Percentiles rank a stretch among this genome's conserved stretches.
These are phyloP conservation scores for Penicillium malachiteum DNA, from an alignment of 495 filamentous ascomycete species.

Conservation along the genomic window DNA sequence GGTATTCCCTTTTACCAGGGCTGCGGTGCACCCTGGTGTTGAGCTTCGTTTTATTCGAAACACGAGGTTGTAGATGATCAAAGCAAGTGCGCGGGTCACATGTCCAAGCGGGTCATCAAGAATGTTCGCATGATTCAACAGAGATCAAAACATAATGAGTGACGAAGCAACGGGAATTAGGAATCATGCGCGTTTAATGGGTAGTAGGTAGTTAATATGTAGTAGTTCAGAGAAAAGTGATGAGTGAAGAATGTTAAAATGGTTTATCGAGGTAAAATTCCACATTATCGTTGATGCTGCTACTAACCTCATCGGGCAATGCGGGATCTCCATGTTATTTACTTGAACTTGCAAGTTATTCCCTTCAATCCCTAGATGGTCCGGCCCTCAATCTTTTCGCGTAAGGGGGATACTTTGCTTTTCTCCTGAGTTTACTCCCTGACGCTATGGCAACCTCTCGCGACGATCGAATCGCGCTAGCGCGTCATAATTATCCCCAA, in stretches of 20 bases:
- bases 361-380: background rate
- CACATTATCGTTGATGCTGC: background rate
- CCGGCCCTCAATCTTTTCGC: background rate
- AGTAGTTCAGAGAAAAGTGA: background rate
- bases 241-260: background rate
- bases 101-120: slow-evolving; percentile 19
- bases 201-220: no score
- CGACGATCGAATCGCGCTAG: slow-evolving; percentile 15
- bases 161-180: no score
- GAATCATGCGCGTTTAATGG: no score
- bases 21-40: background rate
- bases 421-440: background rate
- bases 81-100: slow-evolving; percentile 34
- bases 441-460: slow-evolving; percentile 17
- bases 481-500: slow-evolving; percentile 30
- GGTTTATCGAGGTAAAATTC: background rate
- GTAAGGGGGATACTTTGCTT: background rate
- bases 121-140: background rate
- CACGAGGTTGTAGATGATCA: slow-evolving; percentile 18
- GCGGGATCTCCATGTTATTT: slow-evolving; percentile 24
- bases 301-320: slow-evolving; percentile 27
- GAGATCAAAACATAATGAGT: background rate
- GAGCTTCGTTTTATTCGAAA: slow-evolving; percentile 15
- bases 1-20: background rate
- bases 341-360: slow-evolving; percentile 1